Evolutionary conservation across 208 protist species (phyloP).

Genomic region (Trypanosoma melophagium): DNA sequence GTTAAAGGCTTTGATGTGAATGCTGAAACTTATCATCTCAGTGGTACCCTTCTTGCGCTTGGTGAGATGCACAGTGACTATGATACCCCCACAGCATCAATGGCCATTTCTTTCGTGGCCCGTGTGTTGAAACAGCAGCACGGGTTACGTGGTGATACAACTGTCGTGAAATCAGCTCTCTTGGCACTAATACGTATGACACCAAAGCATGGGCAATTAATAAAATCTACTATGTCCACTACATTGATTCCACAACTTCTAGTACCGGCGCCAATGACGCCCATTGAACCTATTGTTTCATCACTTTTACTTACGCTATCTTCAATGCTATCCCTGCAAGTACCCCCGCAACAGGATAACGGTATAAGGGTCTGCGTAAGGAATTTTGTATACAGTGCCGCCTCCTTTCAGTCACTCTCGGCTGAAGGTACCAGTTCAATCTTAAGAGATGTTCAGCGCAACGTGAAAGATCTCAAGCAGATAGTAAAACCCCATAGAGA

Average conservation of each 20-base stretch:
- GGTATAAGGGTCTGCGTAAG: constrained; percentile 1
- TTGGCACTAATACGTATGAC: constrained; percentile 29
- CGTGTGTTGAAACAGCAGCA: constrained; percentile 34
- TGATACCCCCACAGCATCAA: constrained; percentile 21
- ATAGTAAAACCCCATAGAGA: too few species aligned
- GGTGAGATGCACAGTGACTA: constrained; percentile 28
- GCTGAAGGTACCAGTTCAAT: background rate
- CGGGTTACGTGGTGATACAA: constrained; percentile 28
- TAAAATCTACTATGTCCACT: constrained; percentile 21
- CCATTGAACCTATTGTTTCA: constrained; percentile 27
- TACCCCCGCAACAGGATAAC: background rate
- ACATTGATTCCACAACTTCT: constrained; percentile 28
- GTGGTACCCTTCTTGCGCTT: constrained; percentile 30
- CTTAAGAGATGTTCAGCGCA: too few species aligned
- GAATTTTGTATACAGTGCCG: background rate
- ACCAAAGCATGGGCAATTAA: constrained; percentile 11
- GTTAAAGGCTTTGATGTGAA: constrained; percentile 27
- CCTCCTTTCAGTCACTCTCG: background rate
- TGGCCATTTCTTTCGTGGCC: constrained; percentile 56
- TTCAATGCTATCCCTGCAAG: constrained; percentile 9
- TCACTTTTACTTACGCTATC: constrained; percentile 35
- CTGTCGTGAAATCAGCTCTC: constrained; percentile 26
- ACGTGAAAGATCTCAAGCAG: too few species aligned
- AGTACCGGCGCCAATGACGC: background rate
- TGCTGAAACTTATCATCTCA: constrained; percentile 29